Evolutionary conservation across 169 alveolate species (phyloP).

Genomic region (Babesia bigemina): DNA sequence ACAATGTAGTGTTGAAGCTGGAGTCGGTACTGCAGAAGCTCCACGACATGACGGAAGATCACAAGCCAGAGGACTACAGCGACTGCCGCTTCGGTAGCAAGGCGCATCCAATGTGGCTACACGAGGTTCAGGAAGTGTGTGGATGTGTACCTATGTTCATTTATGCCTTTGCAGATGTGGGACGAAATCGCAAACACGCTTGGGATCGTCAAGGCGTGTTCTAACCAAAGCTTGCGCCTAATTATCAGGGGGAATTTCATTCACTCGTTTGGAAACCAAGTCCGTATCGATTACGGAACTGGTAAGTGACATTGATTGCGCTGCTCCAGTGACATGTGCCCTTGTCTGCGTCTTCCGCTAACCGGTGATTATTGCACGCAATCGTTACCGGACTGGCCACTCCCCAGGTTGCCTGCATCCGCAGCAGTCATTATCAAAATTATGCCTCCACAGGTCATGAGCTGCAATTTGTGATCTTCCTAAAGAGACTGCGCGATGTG

Average conservation of each 20-base stretch:
- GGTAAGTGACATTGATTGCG: conserved; percentile 80
- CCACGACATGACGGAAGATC: conserved; percentile 6
- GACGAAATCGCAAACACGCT: conserved; percentile 3
- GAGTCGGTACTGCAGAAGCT: conserved; percentile 11
- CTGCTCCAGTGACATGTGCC: background rate
- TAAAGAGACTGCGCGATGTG: conserved; percentile 16
- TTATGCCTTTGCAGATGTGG: conserved; percentile 9
- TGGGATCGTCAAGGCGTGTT: background rate
- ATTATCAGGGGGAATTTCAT: conserved; percentile 67
- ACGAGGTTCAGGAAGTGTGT: conserved; percentile 18
- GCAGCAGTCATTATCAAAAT: too few species aligned
- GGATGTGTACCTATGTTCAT: background rate
- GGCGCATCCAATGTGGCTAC: conserved; percentile 47
- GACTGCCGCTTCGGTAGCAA: conserved; percentile 61
- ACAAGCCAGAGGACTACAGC: conserved; percentile 45
- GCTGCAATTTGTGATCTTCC: conserved; percentile 42
- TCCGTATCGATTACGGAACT: conserved; percentile 96
- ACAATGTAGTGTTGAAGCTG: background rate
- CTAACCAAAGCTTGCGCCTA: background rate
- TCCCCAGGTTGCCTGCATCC: too few species aligned
- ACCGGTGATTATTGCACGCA: too few species aligned
- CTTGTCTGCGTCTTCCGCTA: too few species aligned
- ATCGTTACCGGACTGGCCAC: too few species aligned
- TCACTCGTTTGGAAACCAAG: conserved; percentile 93
- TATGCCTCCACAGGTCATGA: conserved; percentile 57